Conservation (phyloP, 176 grass and related monocot species). For the Avena insularis region DNA sequence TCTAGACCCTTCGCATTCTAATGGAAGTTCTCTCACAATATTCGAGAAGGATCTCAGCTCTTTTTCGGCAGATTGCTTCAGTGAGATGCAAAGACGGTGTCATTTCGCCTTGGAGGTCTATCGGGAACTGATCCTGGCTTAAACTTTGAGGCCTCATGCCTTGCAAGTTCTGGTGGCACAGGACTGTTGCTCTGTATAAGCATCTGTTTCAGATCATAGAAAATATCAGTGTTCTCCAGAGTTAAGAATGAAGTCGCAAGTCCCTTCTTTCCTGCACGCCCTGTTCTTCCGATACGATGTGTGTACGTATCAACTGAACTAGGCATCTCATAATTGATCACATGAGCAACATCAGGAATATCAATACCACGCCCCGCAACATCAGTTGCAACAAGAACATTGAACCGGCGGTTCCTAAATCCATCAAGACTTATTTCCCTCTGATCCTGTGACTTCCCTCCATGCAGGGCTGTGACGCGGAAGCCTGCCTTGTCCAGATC, state of each 20-base stretch:
- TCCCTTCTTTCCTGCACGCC: slow-evolving; percentile 94
- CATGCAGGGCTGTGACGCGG: slow-evolving; percentile 87
- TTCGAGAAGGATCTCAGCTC: background rate
- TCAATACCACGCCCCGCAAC: slow-evolving; percentile 98
- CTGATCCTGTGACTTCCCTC: slow-evolving; percentile 97
- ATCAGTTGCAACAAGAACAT: slow-evolving; percentile 98
- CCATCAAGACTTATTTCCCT: slow-evolving; percentile 95
- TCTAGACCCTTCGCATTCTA: slow-evolving; percentile 34
- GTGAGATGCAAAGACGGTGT: slow-evolving; percentile 70
- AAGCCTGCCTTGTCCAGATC: slow-evolving; percentile 89
- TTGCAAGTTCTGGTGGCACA: slow-evolving; percentile 93
- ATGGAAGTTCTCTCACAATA: slow-evolving; percentile 13
- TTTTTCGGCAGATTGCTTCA: slow-evolving; percentile 33
- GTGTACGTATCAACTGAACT: slow-evolving; percentile 83
- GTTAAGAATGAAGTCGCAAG: slow-evolving; percentile 89
- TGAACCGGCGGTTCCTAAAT: slow-evolving; percentile 93
- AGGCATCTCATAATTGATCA: slow-evolving; percentile 97
- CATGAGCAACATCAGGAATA: slow-evolving; percentile 97
- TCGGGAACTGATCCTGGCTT: slow-evolving; percentile 88
- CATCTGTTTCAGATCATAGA: slow-evolving; percentile 99
- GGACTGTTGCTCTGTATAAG: slow-evolving; percentile 93
- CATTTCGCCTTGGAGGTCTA: slow-evolving; percentile 87
- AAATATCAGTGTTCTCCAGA: slow-evolving; percentile 75
- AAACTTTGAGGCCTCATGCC: slow-evolving; percentile 94
- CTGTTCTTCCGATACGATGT: slow-evolving; percentile 95